Evolutionary conservation across 139 green algal species (phyloP).

Genomic region (Picochlorum sp.): DNA sequence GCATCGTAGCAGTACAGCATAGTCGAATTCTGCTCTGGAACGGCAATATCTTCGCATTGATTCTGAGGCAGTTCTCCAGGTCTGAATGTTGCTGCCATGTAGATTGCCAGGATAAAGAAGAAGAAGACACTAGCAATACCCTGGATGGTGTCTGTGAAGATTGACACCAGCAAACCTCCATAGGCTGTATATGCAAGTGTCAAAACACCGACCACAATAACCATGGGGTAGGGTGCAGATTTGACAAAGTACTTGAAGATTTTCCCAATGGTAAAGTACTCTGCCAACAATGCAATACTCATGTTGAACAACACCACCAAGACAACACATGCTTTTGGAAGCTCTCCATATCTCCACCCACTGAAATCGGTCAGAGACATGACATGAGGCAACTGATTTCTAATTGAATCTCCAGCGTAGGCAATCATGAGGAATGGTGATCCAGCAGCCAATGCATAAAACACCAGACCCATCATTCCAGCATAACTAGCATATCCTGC

Average conservation of each 20-base stretch:
- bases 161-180: constrained; percentile 62
- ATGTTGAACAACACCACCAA: constrained; percentile 64
- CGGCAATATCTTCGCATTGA: too few relatives aligned
- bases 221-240: constrained; percentile 46
- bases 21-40: too few relatives aligned
- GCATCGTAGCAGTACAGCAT: constrained; percentile 14
- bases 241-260: constrained; percentile 57
- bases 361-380: constrained; percentile 62
- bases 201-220: constrained; percentile 56
- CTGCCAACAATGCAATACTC: constrained; percentile 47
- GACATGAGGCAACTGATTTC: constrained; percentile 40
- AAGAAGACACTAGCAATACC: constrained; percentile 40
- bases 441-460: constrained; percentile 60
- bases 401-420: constrained; percentile 35
- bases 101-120: constrained; percentile 51
- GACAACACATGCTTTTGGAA: constrained; percentile 39
- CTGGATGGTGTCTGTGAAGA: constrained; percentile 71
- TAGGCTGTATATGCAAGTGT: constrained; percentile 54
- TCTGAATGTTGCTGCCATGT: constrained; percentile 53
- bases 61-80: constrained; percentile 23
- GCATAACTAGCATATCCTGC: constrained; percentile 39
- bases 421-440: constrained; percentile 64
- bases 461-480: constrained; percentile 54
- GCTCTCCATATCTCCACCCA: constrained; percentile 47
- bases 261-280: constrained; percentile 58